Evolutionary conservation across 306 rosid genomes (phyloP), one percentile per base, ranked within the genome.

Genomic region (Acacia acuminata): DNA sequence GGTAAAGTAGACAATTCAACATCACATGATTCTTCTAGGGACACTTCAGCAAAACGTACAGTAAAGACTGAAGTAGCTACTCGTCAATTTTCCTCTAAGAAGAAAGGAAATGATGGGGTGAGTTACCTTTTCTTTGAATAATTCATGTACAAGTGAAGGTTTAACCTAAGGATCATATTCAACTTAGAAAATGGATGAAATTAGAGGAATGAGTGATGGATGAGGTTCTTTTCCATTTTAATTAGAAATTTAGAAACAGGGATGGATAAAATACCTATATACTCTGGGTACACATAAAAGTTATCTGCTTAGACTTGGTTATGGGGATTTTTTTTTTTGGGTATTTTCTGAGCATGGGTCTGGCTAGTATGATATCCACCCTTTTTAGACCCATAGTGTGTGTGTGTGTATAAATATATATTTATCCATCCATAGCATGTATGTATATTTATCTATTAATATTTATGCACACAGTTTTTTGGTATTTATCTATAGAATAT

Each of bases 21-120:
- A 60, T 77, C 88, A 53, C 87, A 93, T 65, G 94, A 94, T 82
- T 90, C 94, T 77, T 87, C 90, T 56, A 85, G 87, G 82, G 88
- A 73, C 74, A 85, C 86, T 27, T 87, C 91, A 66, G 85, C 88
- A 69, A 92, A 87, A 82, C 90, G 79, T 61, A 80, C 53, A 71
- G 76, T 83, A 71, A 91, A 92, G 82, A 87, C 84, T 82, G 98
- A 90, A 79, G 84, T 85, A 80, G 80, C 79, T 75, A 65, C 88
- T 45, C 87, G 88, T 55, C 92, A 79, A 67, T 73, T 50, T 84
- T 88, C 91, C 61, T 91, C 96, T 58, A 96, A 96, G 89, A 96
- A 96, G 93, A 96, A 88, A 85, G 99, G 99, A 87, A 90, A 91
- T 82, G 99, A 96, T 48, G 99, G 99, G 91, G 99, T 96, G 84